These are phyloP conservation scores for Geranium incanum DNA, from an alignment of 441 rosid genomes.

Conservation along the genomic window DNA sequence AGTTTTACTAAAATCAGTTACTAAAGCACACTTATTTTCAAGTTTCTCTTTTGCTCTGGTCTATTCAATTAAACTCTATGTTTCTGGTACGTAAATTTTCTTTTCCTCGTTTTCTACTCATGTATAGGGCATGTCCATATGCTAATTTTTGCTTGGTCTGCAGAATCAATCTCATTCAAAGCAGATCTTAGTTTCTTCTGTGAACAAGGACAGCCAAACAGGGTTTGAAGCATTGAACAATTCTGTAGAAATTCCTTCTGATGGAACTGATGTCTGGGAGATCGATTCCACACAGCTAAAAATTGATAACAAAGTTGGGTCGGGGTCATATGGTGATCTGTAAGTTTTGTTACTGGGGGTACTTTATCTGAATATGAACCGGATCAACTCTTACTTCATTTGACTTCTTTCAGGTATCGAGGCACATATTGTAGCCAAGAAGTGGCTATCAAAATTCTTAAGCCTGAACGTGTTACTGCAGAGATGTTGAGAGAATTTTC, in stretches of 20 bases:
- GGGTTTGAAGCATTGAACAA: constrained; percentile 41
- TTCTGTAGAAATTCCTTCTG: constrained; percentile 74
- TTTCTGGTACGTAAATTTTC: not conserved
- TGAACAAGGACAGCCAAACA: constrained; percentile 34
- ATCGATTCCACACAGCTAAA: constrained; percentile 65
- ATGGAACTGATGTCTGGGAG: constrained; percentile 97
- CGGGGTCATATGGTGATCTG: constrained; percentile 85
- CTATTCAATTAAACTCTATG: not conserved
- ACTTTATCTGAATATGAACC: constrained; percentile 8
- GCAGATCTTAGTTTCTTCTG: constrained; percentile 38
- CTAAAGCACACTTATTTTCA: not conserved
- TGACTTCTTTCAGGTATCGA: constrained; percentile 46
- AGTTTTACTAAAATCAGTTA: not conserved
- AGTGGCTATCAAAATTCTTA: constrained; percentile 81
- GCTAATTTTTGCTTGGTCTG: constrained; percentile 27
- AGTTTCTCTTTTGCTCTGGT: not conserved
- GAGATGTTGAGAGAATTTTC: constrained; percentile 80
- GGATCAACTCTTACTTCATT: constrained; percentile 12
- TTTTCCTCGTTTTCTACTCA: not conserved
- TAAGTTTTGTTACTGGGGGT: constrained; percentile 34
- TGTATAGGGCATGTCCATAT: constrained; percentile 19
- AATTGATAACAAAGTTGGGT: constrained; percentile 67
- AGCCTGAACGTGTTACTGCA: constrained; percentile 66
- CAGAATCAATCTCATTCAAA: constrained; percentile 51
- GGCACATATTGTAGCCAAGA: constrained; percentile 92